Percentiles rank a stretch among this genome's conserved stretches.
Evolutionary conservation across 495 filamentous ascomycete genomes (phyloP).

Genomic region (Chaetomium fimeti): DNA sequence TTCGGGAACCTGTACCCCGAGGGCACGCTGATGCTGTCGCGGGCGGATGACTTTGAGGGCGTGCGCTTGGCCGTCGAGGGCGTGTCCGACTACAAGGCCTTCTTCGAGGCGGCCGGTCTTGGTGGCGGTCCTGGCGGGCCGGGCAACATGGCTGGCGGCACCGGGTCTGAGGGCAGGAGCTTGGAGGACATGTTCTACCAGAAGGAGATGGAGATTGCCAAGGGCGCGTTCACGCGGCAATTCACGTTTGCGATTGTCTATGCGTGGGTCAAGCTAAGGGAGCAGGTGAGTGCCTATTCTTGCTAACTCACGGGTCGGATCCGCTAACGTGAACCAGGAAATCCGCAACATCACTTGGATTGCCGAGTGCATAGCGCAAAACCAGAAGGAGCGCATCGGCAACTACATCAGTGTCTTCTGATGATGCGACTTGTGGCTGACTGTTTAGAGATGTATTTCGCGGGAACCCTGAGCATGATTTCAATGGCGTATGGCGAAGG

Average conservation of each 20-base stretch:
- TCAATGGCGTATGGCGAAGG: constrained; percentile 30
- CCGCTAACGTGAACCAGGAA: constrained; percentile 58
- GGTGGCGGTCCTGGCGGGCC: constrained; percentile 68
- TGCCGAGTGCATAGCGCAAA: constrained; percentile 98
- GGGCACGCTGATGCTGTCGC: constrained; percentile 90
- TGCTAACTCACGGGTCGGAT: neutral
- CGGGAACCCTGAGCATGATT: constrained; percentile 23
- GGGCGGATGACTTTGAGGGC: constrained; percentile 91
- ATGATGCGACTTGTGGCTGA: constrained; percentile 30
- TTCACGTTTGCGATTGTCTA: constrained; percentile 96
- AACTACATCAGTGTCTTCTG: constrained; percentile 97
- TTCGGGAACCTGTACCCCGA: constrained; percentile 92
- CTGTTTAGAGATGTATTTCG: constrained; percentile 33
- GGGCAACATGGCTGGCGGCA: constrained; percentile 80
- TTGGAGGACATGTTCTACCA: constrained; percentile 98
- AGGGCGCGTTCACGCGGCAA: constrained; percentile 90
- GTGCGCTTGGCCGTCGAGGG: constrained; percentile 91
- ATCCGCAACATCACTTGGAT: constrained; percentile 99
- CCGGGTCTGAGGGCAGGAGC: constrained; percentile 76
- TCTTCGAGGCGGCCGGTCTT: constrained; percentile 90
- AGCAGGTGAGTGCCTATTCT: constrained; percentile 69
- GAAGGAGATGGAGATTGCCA: constrained; percentile 98
- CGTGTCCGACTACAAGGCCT: constrained; percentile 84
- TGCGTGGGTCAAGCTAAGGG: constrained; percentile 94
- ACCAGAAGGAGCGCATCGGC: constrained; percentile 97